phyloP scores from a whole-genome alignment of 2,329 filamentous ascomycete species.

The Colletotrichum caudatum region DNA sequence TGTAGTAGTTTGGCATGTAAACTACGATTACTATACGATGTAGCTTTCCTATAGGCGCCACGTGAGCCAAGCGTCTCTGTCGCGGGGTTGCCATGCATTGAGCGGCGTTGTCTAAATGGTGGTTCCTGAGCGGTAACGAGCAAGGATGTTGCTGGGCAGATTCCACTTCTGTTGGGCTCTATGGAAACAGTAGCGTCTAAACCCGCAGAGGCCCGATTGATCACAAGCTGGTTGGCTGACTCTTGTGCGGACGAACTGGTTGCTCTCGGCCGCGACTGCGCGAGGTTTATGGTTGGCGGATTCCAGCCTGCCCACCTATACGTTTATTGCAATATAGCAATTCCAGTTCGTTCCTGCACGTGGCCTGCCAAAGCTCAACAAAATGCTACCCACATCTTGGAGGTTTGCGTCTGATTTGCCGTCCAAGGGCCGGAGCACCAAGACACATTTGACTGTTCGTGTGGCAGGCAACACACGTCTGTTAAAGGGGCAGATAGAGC shows the following conservation, averaged over 20 bases:
- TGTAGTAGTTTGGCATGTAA: too few relatives aligned
- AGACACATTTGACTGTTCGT: neutral
- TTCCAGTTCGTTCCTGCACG: constrained; percentile 11
- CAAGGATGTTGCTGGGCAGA: constrained; percentile 26
- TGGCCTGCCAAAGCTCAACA: constrained; percentile 34
- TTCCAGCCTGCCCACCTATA: neutral
- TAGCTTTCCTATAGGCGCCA: constrained; percentile 19
- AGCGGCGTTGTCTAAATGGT: constrained; percentile 19
- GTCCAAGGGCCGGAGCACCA: neutral
- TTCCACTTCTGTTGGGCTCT: constrained; percentile 37
- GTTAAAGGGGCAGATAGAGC: neutral
- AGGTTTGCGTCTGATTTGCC: neutral
- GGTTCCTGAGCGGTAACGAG: constrained; percentile 6
- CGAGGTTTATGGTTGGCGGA: constrained; percentile 7
- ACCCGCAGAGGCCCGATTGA: constrained; percentile 4
- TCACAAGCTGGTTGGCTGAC: constrained; percentile 15
- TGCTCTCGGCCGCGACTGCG: neutral
- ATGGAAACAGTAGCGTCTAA: constrained; percentile 31
- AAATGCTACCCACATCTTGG: constrained; percentile 21
- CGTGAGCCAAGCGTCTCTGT: constrained; percentile 36
- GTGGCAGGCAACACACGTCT: constrained; percentile 1
- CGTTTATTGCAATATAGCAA: constrained; percentile 1
- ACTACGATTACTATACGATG: too few relatives aligned
- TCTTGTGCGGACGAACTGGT: constrained; percentile 17
- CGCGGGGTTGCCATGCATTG: constrained; percentile 34